Evolutionary conservation across 441 rosid genomes (phyloP).

Genomic region (Melastoma candidum): DNA sequence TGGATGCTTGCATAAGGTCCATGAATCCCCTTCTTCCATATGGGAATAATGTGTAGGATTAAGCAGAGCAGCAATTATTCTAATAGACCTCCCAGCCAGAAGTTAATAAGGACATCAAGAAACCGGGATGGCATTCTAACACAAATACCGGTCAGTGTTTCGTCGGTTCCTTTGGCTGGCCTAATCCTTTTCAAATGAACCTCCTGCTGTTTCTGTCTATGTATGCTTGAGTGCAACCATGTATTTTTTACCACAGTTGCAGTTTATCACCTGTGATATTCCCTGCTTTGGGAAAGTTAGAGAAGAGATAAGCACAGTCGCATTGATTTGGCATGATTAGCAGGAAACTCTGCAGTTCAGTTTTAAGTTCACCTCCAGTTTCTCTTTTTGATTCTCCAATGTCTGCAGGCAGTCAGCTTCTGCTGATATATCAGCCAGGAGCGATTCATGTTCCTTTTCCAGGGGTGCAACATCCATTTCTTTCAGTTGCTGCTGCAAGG

Average conservation of each 20-base stretch:
- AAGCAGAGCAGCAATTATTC: too few species aligned
- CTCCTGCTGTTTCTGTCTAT: too few species aligned
- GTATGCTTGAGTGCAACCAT: constrained; percentile 12
- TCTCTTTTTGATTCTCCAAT: constrained; percentile 35
- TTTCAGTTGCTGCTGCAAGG: constrained; percentile 44
- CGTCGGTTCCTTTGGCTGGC: too few species aligned
- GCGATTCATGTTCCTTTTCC: constrained; percentile 43
- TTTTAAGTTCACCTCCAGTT: not conserved
- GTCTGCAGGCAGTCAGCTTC: constrained; percentile 44
- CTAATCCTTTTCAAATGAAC: too few species aligned
- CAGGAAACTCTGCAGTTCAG: not conserved
- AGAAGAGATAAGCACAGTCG: not conserved
- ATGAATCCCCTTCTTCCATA: too few species aligned
- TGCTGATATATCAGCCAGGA: constrained; percentile 45
- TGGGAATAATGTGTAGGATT: too few species aligned
- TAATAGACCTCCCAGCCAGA: too few species aligned
- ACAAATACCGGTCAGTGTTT: too few species aligned
- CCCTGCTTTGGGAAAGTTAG: constrained; percentile 20
- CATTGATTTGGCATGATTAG: not conserved
- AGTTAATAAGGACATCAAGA: too few species aligned
- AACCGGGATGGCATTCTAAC: too few species aligned
- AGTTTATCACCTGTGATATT: constrained; percentile 31
- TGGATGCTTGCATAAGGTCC: too few species aligned
- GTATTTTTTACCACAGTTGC: constrained; percentile 39
- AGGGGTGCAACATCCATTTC: constrained; percentile 37